A percentile compares a stretch with the other conserved stretches of the same genome.
Evolutionary conservation across 208 protist species (phyloP).

Genomic region (Trypanosoma lewisi): DNA sequence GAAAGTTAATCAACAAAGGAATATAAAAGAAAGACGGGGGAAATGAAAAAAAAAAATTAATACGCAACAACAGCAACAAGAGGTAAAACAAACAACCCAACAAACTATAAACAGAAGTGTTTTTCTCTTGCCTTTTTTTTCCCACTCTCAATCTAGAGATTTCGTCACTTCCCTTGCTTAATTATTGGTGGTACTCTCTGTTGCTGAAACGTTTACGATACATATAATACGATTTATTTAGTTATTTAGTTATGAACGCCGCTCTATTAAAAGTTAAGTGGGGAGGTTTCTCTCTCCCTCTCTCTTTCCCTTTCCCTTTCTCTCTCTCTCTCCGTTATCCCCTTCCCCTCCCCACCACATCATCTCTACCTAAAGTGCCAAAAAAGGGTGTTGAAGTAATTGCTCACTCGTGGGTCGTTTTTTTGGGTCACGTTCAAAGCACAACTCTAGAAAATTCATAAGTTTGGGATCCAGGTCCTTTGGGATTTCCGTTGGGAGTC

Average conservation of each 20-base stretch:
- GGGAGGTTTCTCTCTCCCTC: background rate
- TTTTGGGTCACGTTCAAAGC: slow-evolving; percentile 81
- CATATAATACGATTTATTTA: no score
- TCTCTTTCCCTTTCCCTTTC: background rate
- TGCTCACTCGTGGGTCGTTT: slow-evolving; percentile 60
- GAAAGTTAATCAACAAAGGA: slow-evolving; percentile 11
- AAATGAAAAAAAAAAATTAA: slow-evolving; percentile 14
- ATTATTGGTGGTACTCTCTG: background rate
- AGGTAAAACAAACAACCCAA: slow-evolving; percentile 2
- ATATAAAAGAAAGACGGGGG: slow-evolving; percentile 5
- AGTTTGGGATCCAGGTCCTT: slow-evolving; percentile 67
- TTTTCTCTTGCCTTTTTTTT: slow-evolving; percentile 19
- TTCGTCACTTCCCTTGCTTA: slow-evolving; percentile 8
- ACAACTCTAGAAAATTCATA: slow-evolving; percentile 70
- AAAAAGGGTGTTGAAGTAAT: slow-evolving; percentile 72
- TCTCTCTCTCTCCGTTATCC: background rate
- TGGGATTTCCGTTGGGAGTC: slow-evolving; percentile 82
- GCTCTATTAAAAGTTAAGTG: no score
- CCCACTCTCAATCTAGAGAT: background rate
- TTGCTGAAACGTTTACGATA: no score
- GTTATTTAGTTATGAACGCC: no score
- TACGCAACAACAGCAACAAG: slow-evolving; percentile 4
- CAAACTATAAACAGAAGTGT: slow-evolving; percentile 17
- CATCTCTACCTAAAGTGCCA: slow-evolving; percentile 28
- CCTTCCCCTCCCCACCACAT: background rate